Conservation (phyloP, 768 basidiomycete genomes). For the Boletus coccyginus region DNA sequence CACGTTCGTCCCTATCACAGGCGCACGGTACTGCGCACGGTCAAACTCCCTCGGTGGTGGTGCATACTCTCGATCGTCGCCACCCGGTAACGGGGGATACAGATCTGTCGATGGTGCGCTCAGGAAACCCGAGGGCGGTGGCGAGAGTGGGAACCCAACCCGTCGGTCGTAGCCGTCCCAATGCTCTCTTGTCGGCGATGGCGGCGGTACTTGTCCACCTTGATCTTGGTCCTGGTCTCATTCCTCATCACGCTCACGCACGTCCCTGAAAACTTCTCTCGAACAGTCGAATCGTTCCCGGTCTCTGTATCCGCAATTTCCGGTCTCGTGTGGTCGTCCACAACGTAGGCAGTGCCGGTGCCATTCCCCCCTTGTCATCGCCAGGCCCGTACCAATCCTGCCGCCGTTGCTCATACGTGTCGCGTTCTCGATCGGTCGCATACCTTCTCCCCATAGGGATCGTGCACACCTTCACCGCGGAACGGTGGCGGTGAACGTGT, state of each 20-base stretch:
- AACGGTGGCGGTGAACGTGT: constrained; percentile 31
- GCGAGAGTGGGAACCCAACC: constrained; percentile 19
- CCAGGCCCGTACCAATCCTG: constrained; percentile 15
- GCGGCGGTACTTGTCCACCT: too few species aligned
- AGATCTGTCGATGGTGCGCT: too few species aligned
- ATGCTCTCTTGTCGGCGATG: constrained; percentile 8
- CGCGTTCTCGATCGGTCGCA: too few species aligned
- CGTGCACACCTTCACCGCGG: constrained; percentile 28
- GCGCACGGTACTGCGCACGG: too few species aligned
- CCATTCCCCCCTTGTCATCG: constrained; percentile 37
- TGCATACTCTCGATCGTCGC: too few species aligned
- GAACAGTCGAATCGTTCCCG: constrained; percentile 42
- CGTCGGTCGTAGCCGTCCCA: constrained; percentile 45
- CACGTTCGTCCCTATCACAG: too few species aligned
- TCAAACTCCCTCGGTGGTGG: too few species aligned
- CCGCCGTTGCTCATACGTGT: too few species aligned
- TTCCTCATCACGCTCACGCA: constrained; percentile 39
- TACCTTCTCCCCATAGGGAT: constrained; percentile 21
- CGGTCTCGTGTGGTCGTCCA: constrained; percentile 30
- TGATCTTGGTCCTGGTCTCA: constrained; percentile 20
- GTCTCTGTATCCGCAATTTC: constrained; percentile 26
- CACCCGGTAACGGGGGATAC: too few species aligned
- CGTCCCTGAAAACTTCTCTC: constrained; percentile 25
- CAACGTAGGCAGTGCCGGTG: constrained; percentile 2
- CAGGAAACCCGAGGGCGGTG: constrained; percentile 17